Evolutionary conservation across 345 rosid genomes (phyloP).

Genomic region (Passiflora organensis): DNA sequence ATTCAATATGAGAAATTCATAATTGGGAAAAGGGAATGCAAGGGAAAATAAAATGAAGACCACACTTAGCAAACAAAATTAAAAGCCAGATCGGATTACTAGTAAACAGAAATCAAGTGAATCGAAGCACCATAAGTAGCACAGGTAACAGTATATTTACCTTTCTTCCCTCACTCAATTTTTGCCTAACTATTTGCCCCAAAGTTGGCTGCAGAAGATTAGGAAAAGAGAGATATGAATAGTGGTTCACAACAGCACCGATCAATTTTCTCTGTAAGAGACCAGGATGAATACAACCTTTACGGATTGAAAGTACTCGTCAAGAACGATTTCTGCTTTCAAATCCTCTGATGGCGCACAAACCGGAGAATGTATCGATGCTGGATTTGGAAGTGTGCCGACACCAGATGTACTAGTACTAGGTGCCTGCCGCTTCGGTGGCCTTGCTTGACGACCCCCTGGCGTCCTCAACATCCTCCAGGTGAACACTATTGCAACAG

Average conservation of each 20-base stretch:
- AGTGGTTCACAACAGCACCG: background rate
- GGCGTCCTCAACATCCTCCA: constrained; percentile 79
- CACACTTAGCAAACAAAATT: background rate
- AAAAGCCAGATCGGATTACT: background rate
- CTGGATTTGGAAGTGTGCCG: constrained; percentile 39
- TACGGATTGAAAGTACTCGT: constrained; percentile 75
- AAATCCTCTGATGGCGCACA: constrained; percentile 52
- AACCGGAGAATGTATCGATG: constrained; percentile 36
- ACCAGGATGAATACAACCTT: constrained; percentile 36
- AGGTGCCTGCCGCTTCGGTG: constrained; percentile 60
- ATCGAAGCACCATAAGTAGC: background rate
- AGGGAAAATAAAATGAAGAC: background rate
- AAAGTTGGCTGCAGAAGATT: constrained; percentile 54
- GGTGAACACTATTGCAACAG: constrained; percentile 78
- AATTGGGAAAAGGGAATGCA: too few relatives aligned
- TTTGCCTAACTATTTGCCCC: constrained; percentile 83
- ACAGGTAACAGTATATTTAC: constrained; percentile 26
- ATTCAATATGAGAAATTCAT: too few relatives aligned
- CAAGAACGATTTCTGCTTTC: constrained; percentile 61
- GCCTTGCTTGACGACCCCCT: constrained; percentile 60
- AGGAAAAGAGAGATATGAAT: constrained; percentile 4
- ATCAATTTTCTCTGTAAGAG: background rate
- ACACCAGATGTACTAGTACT: constrained; percentile 40
- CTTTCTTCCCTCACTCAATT: constrained; percentile 89
- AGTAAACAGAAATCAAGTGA: background rate